A percentile compares a stretch with the other conserved stretches of the same genome.
These are phyloP conservation scores for Malus asiatica DNA, from an alignment of 306 rosid species.

Conservation along the genomic window DNA sequence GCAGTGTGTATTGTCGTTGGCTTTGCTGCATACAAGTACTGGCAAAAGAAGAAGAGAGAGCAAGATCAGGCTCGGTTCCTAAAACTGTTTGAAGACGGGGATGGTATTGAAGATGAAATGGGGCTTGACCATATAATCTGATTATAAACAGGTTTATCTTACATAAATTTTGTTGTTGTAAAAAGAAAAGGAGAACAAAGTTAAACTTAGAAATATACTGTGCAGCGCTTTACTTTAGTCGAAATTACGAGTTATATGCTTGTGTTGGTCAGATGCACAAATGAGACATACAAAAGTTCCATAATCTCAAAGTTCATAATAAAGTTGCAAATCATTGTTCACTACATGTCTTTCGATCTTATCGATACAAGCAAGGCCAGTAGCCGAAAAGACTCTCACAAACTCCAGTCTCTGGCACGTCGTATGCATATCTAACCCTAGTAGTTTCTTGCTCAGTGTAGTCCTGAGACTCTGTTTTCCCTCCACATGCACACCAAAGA, in stretches of 20 bases:
- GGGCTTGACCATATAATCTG: conserved; percentile 49
- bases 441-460: conserved; percentile 9
- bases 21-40: conserved; percentile 47
- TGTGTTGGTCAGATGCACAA: neutral
- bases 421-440: neutral
- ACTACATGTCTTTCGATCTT: neutral
- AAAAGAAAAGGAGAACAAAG: conserved; percentile 5
- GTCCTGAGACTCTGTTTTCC: neutral
- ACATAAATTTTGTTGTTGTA: conserved; percentile 24
- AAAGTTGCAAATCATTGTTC: neutral
- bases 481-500: conserved; percentile 15
- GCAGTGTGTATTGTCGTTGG: conserved; percentile 28
- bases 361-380: conserved; percentile 31
- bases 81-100: conserved; percentile 70
- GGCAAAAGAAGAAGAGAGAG: conserved; percentile 70
- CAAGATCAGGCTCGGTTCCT: conserved; percentile 71
- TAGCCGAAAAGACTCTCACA: conserved; percentile 27
- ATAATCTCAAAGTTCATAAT: neutral
- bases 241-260: neutral
- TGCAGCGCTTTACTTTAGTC: neutral
- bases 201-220: neutral
- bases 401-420: conserved; percentile 7
- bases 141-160: conserved; percentile 16
- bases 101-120: conserved; percentile 62
- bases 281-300: neutral